Evolutionary conservation across 495 filamentous ascomycete genomes (phyloP).

Genomic region (Lepidopterella palustris): DNA sequence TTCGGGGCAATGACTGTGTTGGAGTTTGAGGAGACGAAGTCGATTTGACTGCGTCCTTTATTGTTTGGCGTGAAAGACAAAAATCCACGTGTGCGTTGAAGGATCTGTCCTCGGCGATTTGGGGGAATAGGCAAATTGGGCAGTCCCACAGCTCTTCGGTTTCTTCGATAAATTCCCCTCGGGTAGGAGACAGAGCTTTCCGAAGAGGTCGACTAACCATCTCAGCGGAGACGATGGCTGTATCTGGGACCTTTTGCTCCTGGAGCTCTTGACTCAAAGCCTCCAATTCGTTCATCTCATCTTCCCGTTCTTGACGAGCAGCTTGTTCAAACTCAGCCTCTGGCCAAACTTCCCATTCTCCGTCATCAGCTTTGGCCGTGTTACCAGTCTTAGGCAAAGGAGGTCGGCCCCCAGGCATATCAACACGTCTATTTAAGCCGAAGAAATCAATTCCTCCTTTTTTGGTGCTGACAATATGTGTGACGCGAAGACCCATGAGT

Average conservation of each 20-base stretch:
- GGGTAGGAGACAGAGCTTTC: neutral
- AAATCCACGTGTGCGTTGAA: conserved; percentile 96
- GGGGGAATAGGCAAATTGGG: conserved; percentile 72
- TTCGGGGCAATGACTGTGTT: neutral
- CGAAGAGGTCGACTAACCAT: too few species aligned
- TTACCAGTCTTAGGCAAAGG: neutral
- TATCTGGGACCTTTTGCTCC: neutral
- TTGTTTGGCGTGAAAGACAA: conserved; percentile 79
- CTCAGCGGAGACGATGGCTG: too few species aligned
- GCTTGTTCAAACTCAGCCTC: conserved; percentile 64
- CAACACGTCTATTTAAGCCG: conserved; percentile 42
- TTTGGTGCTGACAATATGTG: conserved; percentile 77
- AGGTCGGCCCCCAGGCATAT: conserved; percentile 1
- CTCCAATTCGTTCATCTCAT: conserved; percentile 60
- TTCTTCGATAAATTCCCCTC: conserved; percentile 5
- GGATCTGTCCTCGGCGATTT: conserved; percentile 62
- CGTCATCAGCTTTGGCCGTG: conserved; percentile 22
- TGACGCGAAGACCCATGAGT: conserved; percentile 82
- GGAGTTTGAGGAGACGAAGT: conserved; percentile 11
- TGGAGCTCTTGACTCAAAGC: conserved; percentile 53
- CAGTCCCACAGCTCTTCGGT: conserved; percentile 65
- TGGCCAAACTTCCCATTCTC: conserved; percentile 61
- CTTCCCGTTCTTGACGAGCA: conserved; percentile 56
- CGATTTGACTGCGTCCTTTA: conserved; percentile 55
- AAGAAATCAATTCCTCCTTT: conserved; percentile 76